These are phyloP conservation scores for Novakomyces olei DNA, from an alignment of 805 yeast species.

Conservation along the genomic window DNA sequence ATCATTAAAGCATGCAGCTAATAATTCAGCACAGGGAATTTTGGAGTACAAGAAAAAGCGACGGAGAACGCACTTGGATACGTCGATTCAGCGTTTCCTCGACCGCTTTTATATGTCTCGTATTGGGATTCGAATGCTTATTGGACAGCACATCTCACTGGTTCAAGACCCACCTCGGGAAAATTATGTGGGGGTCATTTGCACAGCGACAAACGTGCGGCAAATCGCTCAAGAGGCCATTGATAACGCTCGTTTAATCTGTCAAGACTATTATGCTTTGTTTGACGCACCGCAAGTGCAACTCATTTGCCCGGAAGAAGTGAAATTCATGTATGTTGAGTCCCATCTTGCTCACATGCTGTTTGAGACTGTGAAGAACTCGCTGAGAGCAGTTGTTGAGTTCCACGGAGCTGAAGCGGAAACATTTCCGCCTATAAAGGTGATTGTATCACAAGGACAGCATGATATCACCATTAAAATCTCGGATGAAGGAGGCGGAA, in stretches of 20 bases:
- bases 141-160: conserved; percentile 83
- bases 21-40: too few species aligned
- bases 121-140: conserved; percentile 78
- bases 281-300: conserved; percentile 71
- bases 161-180: conserved; percentile 37
- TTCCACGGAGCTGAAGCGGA: conserved; percentile 46
- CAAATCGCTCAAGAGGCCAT: conserved; percentile 74
- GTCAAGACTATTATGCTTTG: conserved; percentile 76
- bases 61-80: conserved; percentile 31
- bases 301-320: conserved; percentile 51
- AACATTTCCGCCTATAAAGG: conserved; percentile 61
- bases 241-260: conserved; percentile 72
- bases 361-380: conserved; percentile 70
- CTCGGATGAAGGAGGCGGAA: conserved; percentile 88
- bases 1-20: too few species aligned
- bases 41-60: conserved; percentile 76
- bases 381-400: conserved; percentile 75
- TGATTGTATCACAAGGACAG: conserved; percentile 68
- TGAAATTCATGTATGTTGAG: conserved; percentile 76
- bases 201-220: conserved; percentile 61
- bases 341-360: conserved; percentile 83
- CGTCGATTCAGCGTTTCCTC: conserved; percentile 55
- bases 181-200: conserved; percentile 73
- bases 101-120: conserved; percentile 78
- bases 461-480: conserved; percentile 82